Base-by-base conservation (phyloP, 2,329 filamentous ascomycete species). In the Cryphonectria radicalis region DNA sequence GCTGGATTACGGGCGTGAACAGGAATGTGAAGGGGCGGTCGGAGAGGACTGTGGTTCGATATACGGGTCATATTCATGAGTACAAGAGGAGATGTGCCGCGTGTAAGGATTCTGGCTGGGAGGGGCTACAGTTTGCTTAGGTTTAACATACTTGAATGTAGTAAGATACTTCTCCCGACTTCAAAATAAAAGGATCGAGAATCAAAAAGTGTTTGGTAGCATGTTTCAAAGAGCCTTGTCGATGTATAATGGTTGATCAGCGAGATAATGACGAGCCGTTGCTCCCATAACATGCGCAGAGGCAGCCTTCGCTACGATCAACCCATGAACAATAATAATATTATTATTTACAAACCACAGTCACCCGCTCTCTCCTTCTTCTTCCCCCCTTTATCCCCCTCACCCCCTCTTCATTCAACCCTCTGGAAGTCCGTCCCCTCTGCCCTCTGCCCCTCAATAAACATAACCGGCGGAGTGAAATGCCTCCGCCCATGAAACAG, bases 1-100 rank as follows among this genome's bases (percentile, higher is more conserved):
- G 71, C 66, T 74, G 71, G 73, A 74, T 74, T 63, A 74, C 71
- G 17, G 71, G 70, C 6, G 68, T 73, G 11, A 73, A 71, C 28
- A 71, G n/a, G 6, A 74, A 73, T 1, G 71, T 73, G 19, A 60
- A 60, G 57, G 57, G 57, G 4, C 42, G 46, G 66, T n/a, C 59
- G 10, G 57, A 50, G 22, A 70, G 72, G 67, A 72, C 57, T 32
- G 70, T 73, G 8, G 70, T 67, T 2, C 64, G 72, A 35, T 73
- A 73, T 57, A 63, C 67, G 17, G 72, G 72, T 25, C 69, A 62
- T 40, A 64, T 70, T 6, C 63, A 70, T 6, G 72, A 70, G 50
- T 72, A 72, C n/a, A 66, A 67, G n/a, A 66, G 53, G 37, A 55
- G 72, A 5, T 72, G 70, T 10, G 59, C 42, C 13, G 72, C 69